These are phyloP conservation scores for Dendrobium huoshanense DNA, from an alignment of 106 monocot genomes.

Conservation along the genomic window DNA sequence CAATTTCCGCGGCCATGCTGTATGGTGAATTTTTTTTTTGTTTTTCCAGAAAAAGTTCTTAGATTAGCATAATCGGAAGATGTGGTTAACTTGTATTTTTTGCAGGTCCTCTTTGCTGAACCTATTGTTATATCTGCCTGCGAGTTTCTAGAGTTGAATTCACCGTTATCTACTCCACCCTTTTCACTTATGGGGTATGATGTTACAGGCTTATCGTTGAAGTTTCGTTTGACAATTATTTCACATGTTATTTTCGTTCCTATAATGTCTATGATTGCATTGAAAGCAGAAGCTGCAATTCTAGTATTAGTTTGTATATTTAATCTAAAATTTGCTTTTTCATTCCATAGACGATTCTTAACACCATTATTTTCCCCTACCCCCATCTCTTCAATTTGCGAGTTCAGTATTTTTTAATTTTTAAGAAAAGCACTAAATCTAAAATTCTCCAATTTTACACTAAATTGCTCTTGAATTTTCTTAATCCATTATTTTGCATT, in stretches of 20 bases:
- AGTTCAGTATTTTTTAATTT: background rate
- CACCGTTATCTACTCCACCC: conserved; percentile 58
- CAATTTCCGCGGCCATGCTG: background rate
- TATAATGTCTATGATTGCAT: background rate
- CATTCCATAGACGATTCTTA: background rate
- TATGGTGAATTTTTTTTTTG: background rate
- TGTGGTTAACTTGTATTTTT: background rate
- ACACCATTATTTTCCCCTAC: background rate
- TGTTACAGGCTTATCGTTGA: background rate
- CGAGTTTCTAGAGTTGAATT: conserved; percentile 96
- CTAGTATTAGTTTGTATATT: background rate
- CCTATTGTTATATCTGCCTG: conserved; percentile 85
- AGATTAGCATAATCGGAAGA: background rate
- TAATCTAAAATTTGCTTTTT: background rate
- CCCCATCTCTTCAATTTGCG: background rate
- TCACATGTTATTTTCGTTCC: background rate
- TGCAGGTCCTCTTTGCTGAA: conserved; percentile 82
- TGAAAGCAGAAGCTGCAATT: background rate
- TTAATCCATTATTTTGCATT: background rate
- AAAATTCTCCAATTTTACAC: background rate
- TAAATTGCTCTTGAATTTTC: background rate
- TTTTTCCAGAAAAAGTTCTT: background rate
- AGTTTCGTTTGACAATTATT: background rate
- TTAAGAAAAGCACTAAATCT: background rate
- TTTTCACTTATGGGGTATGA: conserved; percentile 77